Base-by-base conservation (phyloP, 1,284 basidiomycete species). In the Singerocomus inundabilis region DNA sequence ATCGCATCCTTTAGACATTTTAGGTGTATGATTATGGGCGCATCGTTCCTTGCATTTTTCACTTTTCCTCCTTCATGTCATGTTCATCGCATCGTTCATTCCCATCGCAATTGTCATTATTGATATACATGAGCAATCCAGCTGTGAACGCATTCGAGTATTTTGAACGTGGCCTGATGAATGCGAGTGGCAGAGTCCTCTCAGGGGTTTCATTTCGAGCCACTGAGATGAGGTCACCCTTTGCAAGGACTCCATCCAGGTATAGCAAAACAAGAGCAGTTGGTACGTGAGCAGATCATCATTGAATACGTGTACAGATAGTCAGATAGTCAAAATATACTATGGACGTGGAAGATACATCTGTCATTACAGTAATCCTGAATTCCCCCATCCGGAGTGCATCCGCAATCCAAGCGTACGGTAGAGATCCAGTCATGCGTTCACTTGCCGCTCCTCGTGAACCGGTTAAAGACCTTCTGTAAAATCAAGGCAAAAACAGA, bases 391-490 rank as follows among this genome's bases (percentile, higher is more conserved):
- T 38, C 18, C 31, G 24, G 8, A 15, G 31, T 45, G 6, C 6
- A 12, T 24, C 25, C 18, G 16, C 9, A 11, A 48, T 40, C 44
- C 30, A 32, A 30, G 21, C 7, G 25, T 11, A 35, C 25, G 25
- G 18, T 11, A 11, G n/a, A 34, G 32, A 21, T 38, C 46, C 34
- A 39, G 18, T 8, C 25, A 15, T 33, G 38, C 16, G 38, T 41
- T 66, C 25, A 64, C 50, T 65, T 64, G 51, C 52, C 57, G 46
- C 51, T 5, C 30, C 52, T 58, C 25, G 57, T 44, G 44, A 64
- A 47, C 33, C 61, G 65, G 10, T 46, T 45, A 21, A 64, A 66
- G 49, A 65, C 63, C 51, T 54, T 64, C 62, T 64, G 53, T 61
- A 48, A 63, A 52, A 55, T 18, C 37, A 49, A 55, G 51, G 32